These are phyloP conservation scores for Boletus sp. DNA, from an alignment of 768 basidiomycete genomes.

Conservation along the genomic window DNA sequence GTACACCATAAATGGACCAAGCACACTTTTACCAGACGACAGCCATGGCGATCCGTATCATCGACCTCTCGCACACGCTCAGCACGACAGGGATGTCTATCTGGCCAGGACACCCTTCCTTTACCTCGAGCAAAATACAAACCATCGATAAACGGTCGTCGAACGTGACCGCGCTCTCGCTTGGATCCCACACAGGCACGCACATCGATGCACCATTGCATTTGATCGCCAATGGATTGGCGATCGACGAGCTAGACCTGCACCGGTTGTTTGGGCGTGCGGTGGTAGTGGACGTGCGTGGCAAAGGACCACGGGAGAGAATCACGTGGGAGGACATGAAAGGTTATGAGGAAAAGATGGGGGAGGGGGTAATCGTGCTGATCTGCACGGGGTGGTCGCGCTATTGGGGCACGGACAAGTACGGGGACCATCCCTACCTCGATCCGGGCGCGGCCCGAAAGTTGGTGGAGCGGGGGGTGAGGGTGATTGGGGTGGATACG, in stretches of 20 bases:
- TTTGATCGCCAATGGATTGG: constrained; percentile 52
- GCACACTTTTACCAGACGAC: background rate
- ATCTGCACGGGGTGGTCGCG: constrained; percentile 67
- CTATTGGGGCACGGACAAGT: constrained; percentile 46
- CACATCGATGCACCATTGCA: constrained; percentile 78
- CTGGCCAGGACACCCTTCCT: constrained; percentile 25
- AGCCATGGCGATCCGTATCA: constrained; percentile 15
- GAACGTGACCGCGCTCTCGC: constrained; percentile 37
- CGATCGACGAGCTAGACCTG: constrained; percentile 57
- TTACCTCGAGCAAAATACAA: constrained; percentile 9
- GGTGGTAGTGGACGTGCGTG: constrained; percentile 52
- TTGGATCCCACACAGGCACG: constrained; percentile 73
- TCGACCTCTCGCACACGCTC: constrained; percentile 26
- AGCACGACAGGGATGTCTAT: constrained; percentile 19
- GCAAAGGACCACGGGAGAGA: constrained; percentile 40
- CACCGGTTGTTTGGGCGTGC: constrained; percentile 49
- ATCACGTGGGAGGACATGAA: constrained; percentile 57
- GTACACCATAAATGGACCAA: too few relatives aligned
- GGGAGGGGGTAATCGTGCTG: constrained; percentile 46
- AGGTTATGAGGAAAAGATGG: constrained; percentile 37
- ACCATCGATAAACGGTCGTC: constrained; percentile 2
- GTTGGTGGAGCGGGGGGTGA: constrained; percentile 50
- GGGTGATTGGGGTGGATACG: constrained; percentile 59
- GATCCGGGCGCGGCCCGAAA: constrained; percentile 46
- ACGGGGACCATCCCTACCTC: constrained; percentile 61